Base-by-base conservation (phyloP, 1,139 yeast genomes). In the Lodderomyces metapsilosis region DNA sequence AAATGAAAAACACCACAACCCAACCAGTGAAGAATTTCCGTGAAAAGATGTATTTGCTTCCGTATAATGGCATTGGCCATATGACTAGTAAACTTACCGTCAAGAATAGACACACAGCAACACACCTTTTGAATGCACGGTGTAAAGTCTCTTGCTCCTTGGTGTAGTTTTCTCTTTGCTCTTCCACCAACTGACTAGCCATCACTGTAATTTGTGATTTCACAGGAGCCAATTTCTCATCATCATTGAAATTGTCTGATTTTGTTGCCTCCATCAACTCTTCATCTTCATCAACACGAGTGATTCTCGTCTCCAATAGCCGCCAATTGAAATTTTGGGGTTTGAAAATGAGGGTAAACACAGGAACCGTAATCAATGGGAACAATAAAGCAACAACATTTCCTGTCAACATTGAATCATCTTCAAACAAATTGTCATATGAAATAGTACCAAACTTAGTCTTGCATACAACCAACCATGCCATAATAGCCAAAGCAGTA, bases 41-140 rank as follows among this genome's bases (percentile, higher is more conserved):
- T 41, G 87, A 78, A 62, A 87, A 87, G 39, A 87, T 69, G 57
- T 87, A 87, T 1, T 75, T 70, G 1, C 82, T 58, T 32, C 95
- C 95, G 57, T 83, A 87, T 89, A 87, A 82, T 45, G 95, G 94
- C 86, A 87, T 83, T 53, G 95, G 95, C 88, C 91, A 86, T 34
- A 86, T 59, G 33, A 87, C 74, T 33, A 86, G 62, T 43, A 87
- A 69, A 43, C 82, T 71, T 13, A 85, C 51, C 3, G 88, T 78
- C 49, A 84, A 70, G 40, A 74, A 62, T 13, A 74, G 64, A 59
- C 86, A 84, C 38, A 81, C 67, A 38, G 58, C 63, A 22, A 75
- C 73, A 1, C 88, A 88, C 39, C 64, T 64, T 48, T 71, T 79
- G 44, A 85, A 76, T 5, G 84, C 76, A 48, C 63, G 70, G 36